Evolutionary conservation across 148 eudicot genomes (phyloP), one percentile per base, ranked within the genome.

Genomic region (Chenopodium suecicum): DNA sequence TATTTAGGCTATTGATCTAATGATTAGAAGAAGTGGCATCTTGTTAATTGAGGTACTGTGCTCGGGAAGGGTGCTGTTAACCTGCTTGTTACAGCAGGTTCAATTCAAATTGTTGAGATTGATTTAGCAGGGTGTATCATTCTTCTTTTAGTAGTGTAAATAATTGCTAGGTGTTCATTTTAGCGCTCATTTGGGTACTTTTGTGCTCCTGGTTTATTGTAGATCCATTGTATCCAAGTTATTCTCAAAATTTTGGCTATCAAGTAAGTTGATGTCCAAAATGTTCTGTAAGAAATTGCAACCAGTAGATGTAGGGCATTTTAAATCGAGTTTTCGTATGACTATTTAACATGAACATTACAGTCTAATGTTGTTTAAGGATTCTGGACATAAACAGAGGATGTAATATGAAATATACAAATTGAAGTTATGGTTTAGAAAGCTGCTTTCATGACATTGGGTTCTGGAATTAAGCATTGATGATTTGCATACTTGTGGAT

Each of bases 61-160:
- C 25, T 16, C 13, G 52, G 29, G 54, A 17, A 44, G 56, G n/a
- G 75, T 2, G 7, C 58, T 64, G 34, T 17, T 50, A 64, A 64
- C 47, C 41, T 77, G 71, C 56, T 67, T 34, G 25, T 75, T 80
- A 3, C 56, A 22, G 56, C 56, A 47, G 68, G 54, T 70, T 32
- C 62, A 37, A 52, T 64, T 54, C 32, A 31, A 77, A 76, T 81
- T 78, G 23, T 84, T 72, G 66, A 70, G 56, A 64, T 58, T 77
- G 72, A 29, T 44, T 41, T 25, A 62, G 77, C 76, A 76, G 80
- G 46, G 70, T 76, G 85, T 75, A 75, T 44, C 47, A 56, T 77
- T 81, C 47, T 77, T 63, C 22, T 8, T 27, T 31, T 37, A 63
- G 44, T 74, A 63, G 44, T 74, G 82, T 81, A 82, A 54, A 85